phyloP scores from a whole-genome alignment of 129 eudicot genomes.

The Artemisia tridentata region DNA sequence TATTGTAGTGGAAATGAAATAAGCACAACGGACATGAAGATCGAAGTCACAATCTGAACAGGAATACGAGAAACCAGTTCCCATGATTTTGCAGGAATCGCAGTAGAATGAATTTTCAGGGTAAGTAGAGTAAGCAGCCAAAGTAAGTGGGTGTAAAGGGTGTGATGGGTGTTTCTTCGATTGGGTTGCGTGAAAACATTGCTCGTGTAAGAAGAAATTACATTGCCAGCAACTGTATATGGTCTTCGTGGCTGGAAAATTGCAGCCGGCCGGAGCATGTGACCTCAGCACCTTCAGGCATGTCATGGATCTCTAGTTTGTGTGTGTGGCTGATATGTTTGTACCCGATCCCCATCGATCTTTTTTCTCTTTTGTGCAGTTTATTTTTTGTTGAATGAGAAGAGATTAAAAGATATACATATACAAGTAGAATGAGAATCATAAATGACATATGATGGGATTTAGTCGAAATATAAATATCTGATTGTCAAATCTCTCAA shows the following conservation, averaged over 20 bases:
- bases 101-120: constrained; percentile 44
- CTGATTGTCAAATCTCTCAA: background rate
- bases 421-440: background rate
- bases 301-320: background rate
- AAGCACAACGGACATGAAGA: constrained; percentile 44
- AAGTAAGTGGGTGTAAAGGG: constrained; percentile 32
- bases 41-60: constrained; percentile 40
- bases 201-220: constrained; percentile 35
- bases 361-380: no score
- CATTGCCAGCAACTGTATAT: constrained; percentile 33
- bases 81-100: constrained; percentile 35
- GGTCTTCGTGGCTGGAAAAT: constrained; percentile 29
- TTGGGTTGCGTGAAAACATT: constrained; percentile 31
- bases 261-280: constrained; percentile 53
- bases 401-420: background rate
- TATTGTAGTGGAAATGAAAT: no score
- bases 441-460: no score
- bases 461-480: no score
- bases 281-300: constrained; percentile 47
- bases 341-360: no score
- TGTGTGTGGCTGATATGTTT: no score
- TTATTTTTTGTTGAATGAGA: no score
- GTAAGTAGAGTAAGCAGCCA: constrained; percentile 37
- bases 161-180: constrained; percentile 40
- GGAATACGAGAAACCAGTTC: constrained; percentile 42